Evolutionary conservation across 495 filamentous ascomycete species (phyloP).

Genomic region (Xylaria sp.): DNA sequence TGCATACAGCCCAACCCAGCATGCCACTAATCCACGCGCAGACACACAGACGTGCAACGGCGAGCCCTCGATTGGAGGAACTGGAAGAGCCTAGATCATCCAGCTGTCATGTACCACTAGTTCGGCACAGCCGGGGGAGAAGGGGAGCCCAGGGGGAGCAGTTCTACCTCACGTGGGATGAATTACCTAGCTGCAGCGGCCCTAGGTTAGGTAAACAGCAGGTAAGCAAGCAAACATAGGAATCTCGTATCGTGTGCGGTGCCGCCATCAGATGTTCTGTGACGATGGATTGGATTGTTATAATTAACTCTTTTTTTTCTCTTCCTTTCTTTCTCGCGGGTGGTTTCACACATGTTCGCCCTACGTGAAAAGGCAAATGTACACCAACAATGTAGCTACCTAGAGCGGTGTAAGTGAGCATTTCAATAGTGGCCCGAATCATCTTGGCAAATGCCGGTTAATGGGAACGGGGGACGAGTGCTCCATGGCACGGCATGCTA

Average conservation of each 20-base stretch:
- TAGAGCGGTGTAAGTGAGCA: background rate
- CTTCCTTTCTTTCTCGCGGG: too few species aligned
- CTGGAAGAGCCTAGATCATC: slow-evolving; percentile 8
- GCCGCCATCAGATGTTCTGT: background rate
- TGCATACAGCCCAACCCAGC: background rate
- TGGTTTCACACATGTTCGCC: background rate
- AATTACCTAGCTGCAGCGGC: background rate
- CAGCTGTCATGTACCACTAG: background rate
- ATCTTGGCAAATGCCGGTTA: background rate
- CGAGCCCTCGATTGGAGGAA: slow-evolving; percentile 3
- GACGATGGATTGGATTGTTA: background rate
- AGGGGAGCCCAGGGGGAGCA: too few species aligned
- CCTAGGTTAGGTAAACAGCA: slow-evolving; percentile 2
- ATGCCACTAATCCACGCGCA: background rate
- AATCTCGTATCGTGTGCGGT: slow-evolving; percentile 1
- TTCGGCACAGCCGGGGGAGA: slow-evolving; percentile 2
- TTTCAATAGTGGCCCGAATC: background rate
- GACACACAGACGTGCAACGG: background rate
- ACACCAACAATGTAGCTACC: background rate
- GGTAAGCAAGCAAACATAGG: too few species aligned
- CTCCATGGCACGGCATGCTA: background rate
- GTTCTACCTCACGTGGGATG: background rate
- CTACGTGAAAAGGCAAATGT: background rate
- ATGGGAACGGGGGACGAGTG: background rate
- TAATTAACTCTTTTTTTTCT: background rate